Conservation (phyloP, 257 asterid species). For the Solanum lycopersicoides region DNA sequence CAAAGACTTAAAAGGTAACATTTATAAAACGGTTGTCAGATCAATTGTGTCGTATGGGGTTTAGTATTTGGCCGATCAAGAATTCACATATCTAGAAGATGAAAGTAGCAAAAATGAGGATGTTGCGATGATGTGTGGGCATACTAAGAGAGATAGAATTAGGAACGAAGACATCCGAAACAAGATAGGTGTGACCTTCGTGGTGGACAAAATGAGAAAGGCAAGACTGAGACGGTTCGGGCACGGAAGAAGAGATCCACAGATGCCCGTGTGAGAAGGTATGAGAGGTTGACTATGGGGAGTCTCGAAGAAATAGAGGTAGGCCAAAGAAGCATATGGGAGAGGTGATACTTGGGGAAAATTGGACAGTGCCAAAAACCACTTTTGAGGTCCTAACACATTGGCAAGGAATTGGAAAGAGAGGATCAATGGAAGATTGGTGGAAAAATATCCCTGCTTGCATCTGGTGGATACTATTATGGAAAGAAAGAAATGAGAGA, state of each 20-base stretch:
- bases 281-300: neutral
- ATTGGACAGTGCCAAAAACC: neutral
- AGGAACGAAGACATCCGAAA: neutral
- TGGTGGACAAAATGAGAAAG: neutral
- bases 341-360: neutral
- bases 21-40: neutral
- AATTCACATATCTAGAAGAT: neutral
- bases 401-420: neutral
- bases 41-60: neutral
- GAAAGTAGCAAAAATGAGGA: neutral
- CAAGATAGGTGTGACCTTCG: neutral
- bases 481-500: neutral
- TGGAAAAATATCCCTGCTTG: neutral
- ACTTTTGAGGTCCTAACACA: neutral
- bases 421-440: neutral
- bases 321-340: neutral
- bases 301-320: neutral
- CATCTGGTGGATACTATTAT: neutral
- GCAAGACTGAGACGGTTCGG: neutral
- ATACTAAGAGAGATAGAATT: neutral
- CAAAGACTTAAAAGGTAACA: neutral
- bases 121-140: neutral
- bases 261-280: neutral
- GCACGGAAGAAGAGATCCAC: neutral
- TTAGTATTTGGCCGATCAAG: neutral